These are phyloP conservation scores for Nymphaea colorata DNA, from an alignment of 164 flowering plant genomes.

Conservation along the genomic window DNA sequence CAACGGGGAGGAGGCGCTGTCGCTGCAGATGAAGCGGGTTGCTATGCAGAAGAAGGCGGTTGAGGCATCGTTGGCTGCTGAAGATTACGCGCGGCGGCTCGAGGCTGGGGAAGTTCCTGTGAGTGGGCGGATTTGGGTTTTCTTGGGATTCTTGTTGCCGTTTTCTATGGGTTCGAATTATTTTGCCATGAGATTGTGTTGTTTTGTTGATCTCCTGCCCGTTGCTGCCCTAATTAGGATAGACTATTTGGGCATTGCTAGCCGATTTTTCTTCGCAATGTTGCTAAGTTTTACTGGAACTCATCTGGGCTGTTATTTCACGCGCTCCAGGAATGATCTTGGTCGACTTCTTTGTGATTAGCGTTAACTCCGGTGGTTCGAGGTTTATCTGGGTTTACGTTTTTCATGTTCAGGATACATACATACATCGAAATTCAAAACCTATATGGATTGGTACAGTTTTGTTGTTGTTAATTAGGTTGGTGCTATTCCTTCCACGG, in stretches of 20 bases:
- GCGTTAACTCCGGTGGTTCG: no score
- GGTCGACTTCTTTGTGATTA: no score
- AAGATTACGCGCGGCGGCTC: slow-evolving; percentile 64
- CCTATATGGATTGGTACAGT: no score
- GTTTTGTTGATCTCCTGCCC: neutral
- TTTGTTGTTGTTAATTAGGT: no score
- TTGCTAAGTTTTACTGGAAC: no score
- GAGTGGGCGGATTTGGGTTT: neutral
- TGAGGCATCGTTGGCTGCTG: slow-evolving; percentile 58
- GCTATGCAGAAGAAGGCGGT: slow-evolving; percentile 67
- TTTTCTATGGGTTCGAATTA: neutral
- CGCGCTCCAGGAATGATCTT: no score
- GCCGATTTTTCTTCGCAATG: neutral
- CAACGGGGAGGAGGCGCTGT: slow-evolving; percentile 31
- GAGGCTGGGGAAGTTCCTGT: slow-evolving; percentile 59
- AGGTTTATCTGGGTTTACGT: no score
- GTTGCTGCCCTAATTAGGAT: neutral
- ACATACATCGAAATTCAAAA: no score
- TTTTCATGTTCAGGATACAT: no score
- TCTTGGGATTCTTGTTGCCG: neutral
- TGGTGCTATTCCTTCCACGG: no score
- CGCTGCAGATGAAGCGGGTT: slow-evolving; percentile 60
- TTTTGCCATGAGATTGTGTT: neutral
- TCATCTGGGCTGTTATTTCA: no score
- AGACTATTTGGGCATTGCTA: neutral